Percentiles rank a stretch among this genome's conserved stretches.
Conservation (phyloP, 2,329 filamentous ascomycete species). For the Colletotrichum spaethianum region DNA sequence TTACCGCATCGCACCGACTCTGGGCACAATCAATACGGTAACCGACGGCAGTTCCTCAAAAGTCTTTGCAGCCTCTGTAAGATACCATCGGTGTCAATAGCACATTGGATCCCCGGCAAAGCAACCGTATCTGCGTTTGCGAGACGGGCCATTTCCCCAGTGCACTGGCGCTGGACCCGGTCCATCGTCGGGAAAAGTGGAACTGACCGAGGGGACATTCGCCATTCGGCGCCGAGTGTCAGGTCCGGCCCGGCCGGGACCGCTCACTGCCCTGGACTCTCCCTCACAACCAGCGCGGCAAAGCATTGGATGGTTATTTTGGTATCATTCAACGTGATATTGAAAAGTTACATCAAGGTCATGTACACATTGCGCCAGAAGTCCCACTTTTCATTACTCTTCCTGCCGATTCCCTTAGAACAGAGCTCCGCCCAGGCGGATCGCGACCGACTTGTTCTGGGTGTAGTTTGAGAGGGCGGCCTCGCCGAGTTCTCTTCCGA, state of each 20-base stretch:
- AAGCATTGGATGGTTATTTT: background rate
- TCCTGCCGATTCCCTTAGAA: slow-evolving; percentile 49
- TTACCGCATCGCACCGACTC: no score
- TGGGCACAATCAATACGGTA: no score
- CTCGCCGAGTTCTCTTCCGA: slow-evolving; percentile 83
- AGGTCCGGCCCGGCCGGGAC: background rate
- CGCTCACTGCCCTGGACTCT: background rate
- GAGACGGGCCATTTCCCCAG: background rate
- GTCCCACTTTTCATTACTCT: slow-evolving; percentile 33
- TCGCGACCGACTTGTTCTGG: slow-evolving; percentile 76
- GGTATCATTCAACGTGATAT: slow-evolving; percentile 39
- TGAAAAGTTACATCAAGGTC: slow-evolving; percentile 38
- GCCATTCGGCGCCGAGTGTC: background rate
- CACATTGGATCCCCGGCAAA: background rate
- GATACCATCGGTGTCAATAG: background rate
- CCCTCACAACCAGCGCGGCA: background rate
- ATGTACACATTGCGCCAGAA: slow-evolving; percentile 41
- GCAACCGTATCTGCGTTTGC: background rate
- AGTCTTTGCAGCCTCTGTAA: no score
- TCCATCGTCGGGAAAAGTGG: background rate
- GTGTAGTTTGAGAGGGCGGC: slow-evolving; percentile 77
- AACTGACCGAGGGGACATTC: background rate
- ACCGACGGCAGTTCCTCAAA: no score
- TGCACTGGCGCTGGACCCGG: background rate
- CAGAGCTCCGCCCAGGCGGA: slow-evolving; percentile 63